Percentiles rank a stretch among this genome's conserved stretches.
Conservation (phyloP, 345 rosid species). For the Lepidium africanum region DNA sequence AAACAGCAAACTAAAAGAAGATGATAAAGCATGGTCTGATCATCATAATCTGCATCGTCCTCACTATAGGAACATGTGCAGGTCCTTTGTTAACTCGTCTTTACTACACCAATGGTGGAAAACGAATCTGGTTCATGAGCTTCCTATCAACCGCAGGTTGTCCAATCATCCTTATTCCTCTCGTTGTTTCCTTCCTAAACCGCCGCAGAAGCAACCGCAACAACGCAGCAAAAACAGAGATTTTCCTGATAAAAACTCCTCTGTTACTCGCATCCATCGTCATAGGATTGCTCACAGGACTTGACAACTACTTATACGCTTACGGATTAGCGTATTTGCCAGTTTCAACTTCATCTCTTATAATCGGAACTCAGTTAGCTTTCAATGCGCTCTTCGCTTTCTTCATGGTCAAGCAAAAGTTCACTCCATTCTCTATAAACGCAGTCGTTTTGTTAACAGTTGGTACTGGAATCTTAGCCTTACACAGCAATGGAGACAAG, state of each 20-base stretch:
- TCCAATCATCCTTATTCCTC: constrained; percentile 44
- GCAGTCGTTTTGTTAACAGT: constrained; percentile 45
- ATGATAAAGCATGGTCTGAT: constrained; percentile 15
- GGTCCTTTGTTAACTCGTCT: constrained; percentile 67
- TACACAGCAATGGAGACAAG: constrained; percentile 39
- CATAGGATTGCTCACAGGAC: constrained; percentile 48
- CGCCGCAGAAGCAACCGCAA: constrained; percentile 22
- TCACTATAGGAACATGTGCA: constrained; percentile 51
- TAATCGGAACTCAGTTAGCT: constrained; percentile 52
- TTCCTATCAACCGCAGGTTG: constrained; percentile 50
- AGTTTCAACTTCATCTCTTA: constrained; percentile 56
- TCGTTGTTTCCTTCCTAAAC: constrained; percentile 25
- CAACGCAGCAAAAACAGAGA: not conserved
- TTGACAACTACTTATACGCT: constrained; percentile 58
- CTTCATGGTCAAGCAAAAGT: constrained; percentile 63
- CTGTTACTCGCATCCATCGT: constrained; percentile 35
- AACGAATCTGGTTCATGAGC: constrained; percentile 63
- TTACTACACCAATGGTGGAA: constrained; percentile 65
- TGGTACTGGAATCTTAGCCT: constrained; percentile 43
- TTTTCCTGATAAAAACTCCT: constrained; percentile 35
- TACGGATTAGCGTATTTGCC: constrained; percentile 65
- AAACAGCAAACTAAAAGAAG: not conserved
- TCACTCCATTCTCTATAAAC: constrained; percentile 52
- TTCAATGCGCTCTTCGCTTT: constrained; percentile 64
- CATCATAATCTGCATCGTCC: constrained; percentile 35